These are phyloP conservation scores for Epichloe aotearoae DNA, from an alignment of 2,329 filamentous ascomycete genomes.

Conservation along the genomic window DNA sequence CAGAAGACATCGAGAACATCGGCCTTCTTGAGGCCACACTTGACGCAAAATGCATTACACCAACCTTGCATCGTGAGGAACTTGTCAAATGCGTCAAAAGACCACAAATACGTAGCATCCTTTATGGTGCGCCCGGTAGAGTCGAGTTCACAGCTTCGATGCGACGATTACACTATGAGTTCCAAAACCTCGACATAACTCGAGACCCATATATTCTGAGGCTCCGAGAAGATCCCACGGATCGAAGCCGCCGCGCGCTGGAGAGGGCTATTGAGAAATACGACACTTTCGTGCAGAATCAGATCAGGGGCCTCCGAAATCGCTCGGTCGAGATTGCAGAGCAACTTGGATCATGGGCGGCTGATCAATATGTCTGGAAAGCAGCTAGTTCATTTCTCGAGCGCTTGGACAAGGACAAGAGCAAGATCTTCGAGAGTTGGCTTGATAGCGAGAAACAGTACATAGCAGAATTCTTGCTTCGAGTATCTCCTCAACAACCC, in stretches of 20 bases:
- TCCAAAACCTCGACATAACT: conserved; percentile 35
- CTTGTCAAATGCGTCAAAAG: conserved; percentile 54
- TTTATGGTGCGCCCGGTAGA: conserved; percentile 15
- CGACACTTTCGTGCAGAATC: conserved; percentile 38
- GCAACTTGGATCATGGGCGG: conserved; percentile 56
- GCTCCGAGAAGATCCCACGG: conserved; percentile 29
- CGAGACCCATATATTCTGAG: conserved; percentile 47
- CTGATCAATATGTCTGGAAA: conserved; percentile 48
- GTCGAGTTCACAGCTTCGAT: conserved; percentile 24
- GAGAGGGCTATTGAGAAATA: conserved; percentile 24
- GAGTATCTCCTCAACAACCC: conserved; percentile 15
- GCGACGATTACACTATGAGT: conserved; percentile 27
- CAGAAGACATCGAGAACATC: conserved; percentile 40
- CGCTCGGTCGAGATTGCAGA: conserved; percentile 35
- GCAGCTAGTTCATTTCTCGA: conserved; percentile 26
- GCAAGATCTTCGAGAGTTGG: conserved; percentile 25
- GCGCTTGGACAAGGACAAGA: conserved; percentile 8
- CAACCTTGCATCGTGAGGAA: conserved; percentile 54
- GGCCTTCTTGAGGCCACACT: conserved; percentile 54
- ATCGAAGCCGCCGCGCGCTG: conserved; percentile 26
- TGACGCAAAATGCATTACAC: conserved; percentile 55
- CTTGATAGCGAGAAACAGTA: conserved; percentile 41
- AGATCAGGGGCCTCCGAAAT: conserved; percentile 41
- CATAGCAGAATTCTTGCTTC: conserved; percentile 31
- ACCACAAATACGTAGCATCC: conserved; percentile 37